Evolutionary conservation across 1,284 basidiomycete genomes (phyloP).

Genomic region (Earliella scabrosa): DNA sequence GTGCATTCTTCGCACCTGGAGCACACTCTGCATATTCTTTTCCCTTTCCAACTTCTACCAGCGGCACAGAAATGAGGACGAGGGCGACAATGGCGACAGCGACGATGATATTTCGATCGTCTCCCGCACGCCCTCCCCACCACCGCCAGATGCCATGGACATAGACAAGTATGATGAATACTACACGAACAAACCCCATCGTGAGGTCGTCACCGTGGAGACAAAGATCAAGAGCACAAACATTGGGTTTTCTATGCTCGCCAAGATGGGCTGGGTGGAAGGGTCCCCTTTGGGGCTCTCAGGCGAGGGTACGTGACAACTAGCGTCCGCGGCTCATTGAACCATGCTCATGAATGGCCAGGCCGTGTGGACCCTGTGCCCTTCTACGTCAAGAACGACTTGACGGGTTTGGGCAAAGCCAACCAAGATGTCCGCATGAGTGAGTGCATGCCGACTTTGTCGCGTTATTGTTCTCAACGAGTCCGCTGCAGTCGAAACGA

Average conservation of each 20-base stretch:
- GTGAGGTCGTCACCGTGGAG: constrained; percentile 75
- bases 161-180: constrained; percentile 75
- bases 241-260: constrained; percentile 78
- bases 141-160: constrained; percentile 51
- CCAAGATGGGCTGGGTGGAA: constrained; percentile 81
- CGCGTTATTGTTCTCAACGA: background rate
- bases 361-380: constrained; percentile 82
- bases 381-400: constrained; percentile 76
- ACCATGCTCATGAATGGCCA: constrained; percentile 32
- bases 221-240: constrained; percentile 78
- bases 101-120: constrained; percentile 71
- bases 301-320: constrained; percentile 58
- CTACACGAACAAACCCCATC: constrained; percentile 43
- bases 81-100: constrained; percentile 40
- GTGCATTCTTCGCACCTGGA: constrained; percentile 46
- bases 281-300: constrained; percentile 79
- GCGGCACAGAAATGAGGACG: constrained; percentile 52
- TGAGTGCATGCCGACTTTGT: constrained; percentile 9
- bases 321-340: no score
- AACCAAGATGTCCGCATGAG: constrained; percentile 77
- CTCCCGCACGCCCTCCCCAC: constrained; percentile 70
- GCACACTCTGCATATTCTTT: constrained; percentile 35
- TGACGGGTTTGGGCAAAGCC: constrained; percentile 76
- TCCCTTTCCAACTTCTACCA: constrained; percentile 44
- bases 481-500: constrained; percentile 56